Base-by-base conservation (phyloP, 345 rosid species). In the Reutealis trisperma region DNA sequence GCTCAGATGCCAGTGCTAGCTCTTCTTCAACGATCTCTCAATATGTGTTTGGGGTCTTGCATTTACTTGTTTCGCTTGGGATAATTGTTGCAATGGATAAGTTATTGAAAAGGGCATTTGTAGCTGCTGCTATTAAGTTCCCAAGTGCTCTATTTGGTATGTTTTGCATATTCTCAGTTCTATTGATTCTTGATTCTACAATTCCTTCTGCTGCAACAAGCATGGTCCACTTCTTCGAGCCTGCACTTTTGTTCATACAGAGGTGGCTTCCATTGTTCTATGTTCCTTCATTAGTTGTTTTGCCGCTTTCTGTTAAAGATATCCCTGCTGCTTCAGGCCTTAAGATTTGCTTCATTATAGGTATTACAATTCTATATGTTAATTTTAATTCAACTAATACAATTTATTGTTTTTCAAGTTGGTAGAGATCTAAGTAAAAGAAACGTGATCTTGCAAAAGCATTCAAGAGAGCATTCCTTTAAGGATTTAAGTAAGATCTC, bases 231-330 rank as follows among this genome's bases (percentile, higher is more conserved):
- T 94, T 94, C 85, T 94, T 94, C 69, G 85, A 94, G 83, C 98
- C 97, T 16, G 97, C 93, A 11, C 83, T 94, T 74, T 32, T 90
- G 63, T 94, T 94, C 83, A 93, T 94, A 37, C 98, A 94, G 58
- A 91, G 97, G 87, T 94, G 97, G 97, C 94, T 94, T 78, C 98
- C 98, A 0, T 79, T 93, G 91, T 94, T 94, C 83, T 94, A 94
- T 41, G 97, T 94, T 65, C 98, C 98, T 47, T 92, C 93, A 22
- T 84, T 94, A 73, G 98, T 94, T 16, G 93, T 93, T 65, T 83
- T 94, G 84, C 98, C 98, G 6, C 94, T 94, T 63, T 90, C 98
- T 45, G 93, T 93, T 70, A 88, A 85, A 75, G 98, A 93, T 74
- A 94, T 94, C 71, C 98, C 98, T 10, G 89, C 98, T 7, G 94